Evolutionary conservation across 2,329 filamentous ascomycete species (phyloP).

Genomic region (Aspergillus sergii): DNA sequence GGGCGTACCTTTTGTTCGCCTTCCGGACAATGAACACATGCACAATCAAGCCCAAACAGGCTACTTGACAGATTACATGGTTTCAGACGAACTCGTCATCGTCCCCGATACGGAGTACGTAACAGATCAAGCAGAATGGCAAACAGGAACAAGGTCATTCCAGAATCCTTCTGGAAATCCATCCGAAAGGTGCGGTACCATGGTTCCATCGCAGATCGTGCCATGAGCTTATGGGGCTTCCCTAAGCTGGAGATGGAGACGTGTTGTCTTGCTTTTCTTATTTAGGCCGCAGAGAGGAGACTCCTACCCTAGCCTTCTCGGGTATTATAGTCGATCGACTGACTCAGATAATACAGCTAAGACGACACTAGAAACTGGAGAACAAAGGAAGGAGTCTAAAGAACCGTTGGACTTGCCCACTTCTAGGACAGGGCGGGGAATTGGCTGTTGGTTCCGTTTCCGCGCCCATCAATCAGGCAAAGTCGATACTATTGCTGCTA

Average conservation of each 20-base stretch:
- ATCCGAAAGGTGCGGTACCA: slow-evolving; percentile 3
- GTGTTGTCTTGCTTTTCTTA: not conserved
- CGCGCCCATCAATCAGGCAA: slow-evolving; percentile 5
- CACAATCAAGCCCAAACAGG: slow-evolving; percentile 1
- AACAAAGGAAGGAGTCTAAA: slow-evolving; percentile 8
- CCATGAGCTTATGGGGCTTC: slow-evolving; percentile 4
- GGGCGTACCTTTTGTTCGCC: not conserved
- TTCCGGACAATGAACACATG: not conserved
- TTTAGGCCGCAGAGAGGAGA: not conserved
- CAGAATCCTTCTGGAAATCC: slow-evolving; percentile 12
- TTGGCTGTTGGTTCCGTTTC: slow-evolving; percentile 21
- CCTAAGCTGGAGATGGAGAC: not conserved
- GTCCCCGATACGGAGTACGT: not conserved
- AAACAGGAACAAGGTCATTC: slow-evolving; percentile 1
- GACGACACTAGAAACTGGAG: slow-evolving; percentile 21
- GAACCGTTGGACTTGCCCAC: slow-evolving; percentile 16
- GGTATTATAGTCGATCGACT: slow-evolving; percentile 6
- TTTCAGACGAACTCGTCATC: not conserved
- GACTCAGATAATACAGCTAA: slow-evolving; percentile 17
- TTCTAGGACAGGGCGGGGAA: not conserved
- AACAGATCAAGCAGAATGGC: not conserved
- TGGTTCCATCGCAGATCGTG: slow-evolving; percentile 11
- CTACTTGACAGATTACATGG: not conserved
- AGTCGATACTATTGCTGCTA: not conserved
- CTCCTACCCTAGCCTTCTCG: not conserved